Evolutionary conservation across 1,139 yeast genomes (phyloP).

Genomic region (Candida albicans): DNA sequence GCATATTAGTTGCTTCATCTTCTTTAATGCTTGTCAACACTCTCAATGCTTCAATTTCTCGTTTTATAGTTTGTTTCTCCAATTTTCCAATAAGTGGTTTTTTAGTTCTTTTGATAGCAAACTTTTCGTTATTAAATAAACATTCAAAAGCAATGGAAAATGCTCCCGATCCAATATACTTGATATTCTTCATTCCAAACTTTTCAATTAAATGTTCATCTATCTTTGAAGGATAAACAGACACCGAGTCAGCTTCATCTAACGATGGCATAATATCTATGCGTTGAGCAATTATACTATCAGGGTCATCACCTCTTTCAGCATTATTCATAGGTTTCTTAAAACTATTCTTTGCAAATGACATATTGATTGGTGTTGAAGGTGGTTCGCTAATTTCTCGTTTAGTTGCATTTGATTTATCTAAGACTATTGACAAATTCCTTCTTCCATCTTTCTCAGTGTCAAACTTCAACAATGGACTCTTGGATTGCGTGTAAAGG

Average conservation of each 20-base stretch:
- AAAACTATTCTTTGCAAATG: conserved; percentile 7
- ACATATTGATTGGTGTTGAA: conserved; percentile 28
- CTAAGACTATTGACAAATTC: background rate
- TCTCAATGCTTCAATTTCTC: conserved; percentile 48
- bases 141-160: conserved; percentile 86
- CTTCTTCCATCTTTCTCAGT: background rate
- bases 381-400: conserved; percentile 21
- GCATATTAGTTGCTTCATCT: conserved; percentile 32
- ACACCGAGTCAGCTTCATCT: conserved; percentile 9
- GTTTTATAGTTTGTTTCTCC: conserved; percentile 35
- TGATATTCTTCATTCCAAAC: conserved; percentile 66
- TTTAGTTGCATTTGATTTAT: conserved; percentile 1
- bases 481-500: background rate
- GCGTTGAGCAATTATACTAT: conserved; percentile 3
- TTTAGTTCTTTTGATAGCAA: conserved; percentile 86
- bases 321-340: background rate
- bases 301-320: background rate
- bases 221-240: conserved; percentile 21
- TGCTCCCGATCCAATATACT: conserved; percentile 78
- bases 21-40: conserved; percentile 44
- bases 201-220: conserved; percentile 65
- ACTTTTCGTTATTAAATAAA: conserved; percentile 60
- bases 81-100: conserved; percentile 45
- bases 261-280: conserved; percentile 3
- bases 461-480: background rate